These are phyloP conservation scores for Cairneyella variabilis DNA, from an alignment of 495 filamentous ascomycete species.

Conservation along the genomic window DNA sequence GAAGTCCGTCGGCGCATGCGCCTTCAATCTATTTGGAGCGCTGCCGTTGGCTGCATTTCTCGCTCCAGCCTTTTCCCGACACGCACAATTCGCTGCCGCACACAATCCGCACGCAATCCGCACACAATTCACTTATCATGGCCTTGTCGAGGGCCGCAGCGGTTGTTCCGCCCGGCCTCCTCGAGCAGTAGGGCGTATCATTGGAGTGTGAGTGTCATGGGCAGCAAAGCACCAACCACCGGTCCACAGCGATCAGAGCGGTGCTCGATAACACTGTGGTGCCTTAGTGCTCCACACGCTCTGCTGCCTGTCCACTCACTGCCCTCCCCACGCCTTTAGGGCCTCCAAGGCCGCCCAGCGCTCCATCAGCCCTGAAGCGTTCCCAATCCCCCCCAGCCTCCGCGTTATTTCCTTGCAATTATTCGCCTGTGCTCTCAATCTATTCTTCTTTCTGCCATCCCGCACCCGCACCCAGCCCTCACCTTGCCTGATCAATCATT, in stretches of 20 bases:
- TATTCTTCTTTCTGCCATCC: slow-evolving; percentile 59
- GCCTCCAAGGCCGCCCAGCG: not conserved
- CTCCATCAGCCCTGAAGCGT: slow-evolving; percentile 24
- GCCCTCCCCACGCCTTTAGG: not conserved
- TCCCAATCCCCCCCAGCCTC: slow-evolving; percentile 42
- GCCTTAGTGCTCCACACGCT: too few species aligned
- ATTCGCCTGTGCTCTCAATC: slow-evolving; percentile 41
- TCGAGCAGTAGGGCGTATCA: too few species aligned
- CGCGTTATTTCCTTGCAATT: slow-evolving; percentile 41
- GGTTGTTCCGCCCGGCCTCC: too few species aligned
- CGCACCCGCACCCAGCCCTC: slow-evolving; percentile 36
- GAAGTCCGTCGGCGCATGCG: slow-evolving; percentile 1
- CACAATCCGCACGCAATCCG: too few species aligned
- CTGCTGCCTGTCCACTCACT: not conserved
- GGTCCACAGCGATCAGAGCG: too few species aligned
- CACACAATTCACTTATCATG: too few species aligned
- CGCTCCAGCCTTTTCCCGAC: not conserved
- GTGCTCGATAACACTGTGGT: too few species aligned
- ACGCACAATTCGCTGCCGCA: too few species aligned
- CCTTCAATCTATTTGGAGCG: slow-evolving; percentile 6
- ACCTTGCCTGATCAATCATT: slow-evolving; percentile 53
- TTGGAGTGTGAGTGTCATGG: too few species aligned
- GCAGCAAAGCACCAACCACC: too few species aligned
- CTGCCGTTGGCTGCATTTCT: slow-evolving; percentile 10
- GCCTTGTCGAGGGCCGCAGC: too few species aligned